A percentile compares a stretch with the other conserved stretches of the same genome.
These are phyloP conservation scores for Suillus tomentosus DNA, from an alignment of 768 basidiomycete genomes.

Conservation along the genomic window DNA sequence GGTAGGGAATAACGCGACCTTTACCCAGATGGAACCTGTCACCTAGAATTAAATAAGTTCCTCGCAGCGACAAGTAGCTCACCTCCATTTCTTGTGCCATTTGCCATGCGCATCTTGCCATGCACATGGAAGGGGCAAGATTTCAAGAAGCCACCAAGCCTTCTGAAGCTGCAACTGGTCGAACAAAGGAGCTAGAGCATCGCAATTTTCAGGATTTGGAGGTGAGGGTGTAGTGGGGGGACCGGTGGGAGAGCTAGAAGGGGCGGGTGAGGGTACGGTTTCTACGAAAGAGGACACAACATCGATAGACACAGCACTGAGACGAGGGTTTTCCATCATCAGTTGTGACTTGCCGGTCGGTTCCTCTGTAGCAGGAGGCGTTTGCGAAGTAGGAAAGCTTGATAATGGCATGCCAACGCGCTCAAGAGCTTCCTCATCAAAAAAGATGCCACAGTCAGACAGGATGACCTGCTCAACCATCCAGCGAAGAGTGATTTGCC, in stretches of 20 bases:
- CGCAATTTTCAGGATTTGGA: conserved; percentile 18
- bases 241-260: conserved; percentile 3
- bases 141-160: conserved; percentile 75
- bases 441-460: conserved; percentile 60
- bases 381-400: conserved; percentile 15
- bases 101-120: conserved; percentile 58
- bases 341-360: background rate
- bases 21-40: conserved; percentile 50
- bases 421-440: conserved; percentile 51
- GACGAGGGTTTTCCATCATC: background rate
- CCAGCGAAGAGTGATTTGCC: conserved; percentile 72
- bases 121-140: conserved; percentile 52
- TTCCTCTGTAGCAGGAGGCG: conserved; percentile 1
- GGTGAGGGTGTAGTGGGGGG: background rate
- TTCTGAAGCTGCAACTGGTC: conserved; percentile 48
- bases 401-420: conserved; percentile 39
- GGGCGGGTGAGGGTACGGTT: background rate
- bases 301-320: background rate
- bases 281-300: background rate
- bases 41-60: conserved; percentile 1
- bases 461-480: conserved; percentile 70
- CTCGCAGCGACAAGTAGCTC: conserved; percentile 27
- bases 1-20: conserved; percentile 51
- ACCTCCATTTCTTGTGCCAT: conserved; percentile 62
- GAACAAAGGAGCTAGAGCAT: conserved; percentile 51